Conservation (phyloP, 176 grass and related monocot genomes). For the Ensete ventricosum region DNA sequence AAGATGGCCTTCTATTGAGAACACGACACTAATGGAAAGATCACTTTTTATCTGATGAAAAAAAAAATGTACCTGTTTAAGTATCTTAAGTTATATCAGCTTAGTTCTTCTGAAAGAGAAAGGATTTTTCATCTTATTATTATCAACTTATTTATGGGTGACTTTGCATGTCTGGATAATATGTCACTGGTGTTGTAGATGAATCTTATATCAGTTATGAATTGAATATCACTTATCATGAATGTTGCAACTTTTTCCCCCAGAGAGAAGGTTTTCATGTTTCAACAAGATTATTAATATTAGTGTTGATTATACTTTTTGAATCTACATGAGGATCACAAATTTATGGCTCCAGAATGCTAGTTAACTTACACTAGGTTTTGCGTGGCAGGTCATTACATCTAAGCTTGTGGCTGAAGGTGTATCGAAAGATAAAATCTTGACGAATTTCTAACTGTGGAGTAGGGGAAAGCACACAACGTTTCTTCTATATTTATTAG, state of each 20-base stretch:
- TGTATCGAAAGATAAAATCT: slow-evolving; percentile 52
- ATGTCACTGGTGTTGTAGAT: background rate
- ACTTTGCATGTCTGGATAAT: background rate
- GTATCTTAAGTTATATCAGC: background rate
- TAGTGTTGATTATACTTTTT: slow-evolving; percentile 8
- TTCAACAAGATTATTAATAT: background rate
- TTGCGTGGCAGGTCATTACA: slow-evolving; percentile 54
- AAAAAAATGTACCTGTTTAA: background rate
- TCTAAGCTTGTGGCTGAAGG: slow-evolving; percentile 59
- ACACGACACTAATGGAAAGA: too few relatives aligned
- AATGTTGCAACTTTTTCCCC: background rate
- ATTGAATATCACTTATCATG: too few relatives aligned
- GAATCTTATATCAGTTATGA: too few relatives aligned
- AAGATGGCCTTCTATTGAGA: too few relatives aligned
- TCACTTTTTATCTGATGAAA: background rate
- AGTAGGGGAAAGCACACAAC: background rate
- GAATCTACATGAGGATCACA: slow-evolving; percentile 3
- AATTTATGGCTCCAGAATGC: background rate
- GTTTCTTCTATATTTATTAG: too few relatives aligned
- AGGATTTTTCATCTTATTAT: background rate
- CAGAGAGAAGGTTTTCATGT: background rate
- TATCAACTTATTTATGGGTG: background rate
- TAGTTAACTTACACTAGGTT: background rate
- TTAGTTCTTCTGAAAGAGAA: background rate
- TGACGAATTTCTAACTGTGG: slow-evolving; percentile 52